Base-by-base conservation (phyloP, 768 basidiomycete species). In the Lepiota venenata region DNA sequence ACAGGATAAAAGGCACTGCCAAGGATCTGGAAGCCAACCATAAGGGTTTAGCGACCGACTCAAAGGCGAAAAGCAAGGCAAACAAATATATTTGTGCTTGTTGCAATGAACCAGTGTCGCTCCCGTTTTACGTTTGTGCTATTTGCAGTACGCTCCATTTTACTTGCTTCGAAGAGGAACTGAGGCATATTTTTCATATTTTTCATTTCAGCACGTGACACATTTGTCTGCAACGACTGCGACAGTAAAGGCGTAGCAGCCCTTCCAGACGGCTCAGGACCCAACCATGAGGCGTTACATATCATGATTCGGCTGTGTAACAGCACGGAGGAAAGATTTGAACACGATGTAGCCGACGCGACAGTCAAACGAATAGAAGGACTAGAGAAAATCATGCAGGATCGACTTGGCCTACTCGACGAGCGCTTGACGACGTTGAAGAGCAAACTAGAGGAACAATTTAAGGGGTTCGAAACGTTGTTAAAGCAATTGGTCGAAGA, bases 141-240 rank as follows among this genome's bases (percentile, higher is more conserved):
- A 36, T 51, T 3, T 67, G 66, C 47, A 47, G 65, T 66, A 56
- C 22, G 63, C 60, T 11, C 9, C 15, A 20, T 15, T 36, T 10
- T 15, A 11, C 29, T 36, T 36, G 39, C 21, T 25, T 47, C 16
- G 18, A 12, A 0, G 14, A 12, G 3, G 16, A 25, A 14, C n/a
- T 35, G 15, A 36, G n/a, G n/a, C 25, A 25, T 39, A 25, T 48
- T 7, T 11, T 10, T 15, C 35, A 25, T 48, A 10, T 11, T 10
- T 15, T 40, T 20, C 40, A 42, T 18, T 27, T 11, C 32, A 72
- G 69, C 63, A 16, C 64, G 61, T n/a, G 69, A 69, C 44, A 66
- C 64, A 2, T 67, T 68, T 47, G 58, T 73, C 21, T 72, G 71
- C 56, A 43, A 53, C 9, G 71, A 69, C 3, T 72, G 71, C 44